Evolutionary conservation across 2,329 filamentous ascomycete genomes (phyloP).

Genomic region (Alternaria novae-zelandiae): DNA sequence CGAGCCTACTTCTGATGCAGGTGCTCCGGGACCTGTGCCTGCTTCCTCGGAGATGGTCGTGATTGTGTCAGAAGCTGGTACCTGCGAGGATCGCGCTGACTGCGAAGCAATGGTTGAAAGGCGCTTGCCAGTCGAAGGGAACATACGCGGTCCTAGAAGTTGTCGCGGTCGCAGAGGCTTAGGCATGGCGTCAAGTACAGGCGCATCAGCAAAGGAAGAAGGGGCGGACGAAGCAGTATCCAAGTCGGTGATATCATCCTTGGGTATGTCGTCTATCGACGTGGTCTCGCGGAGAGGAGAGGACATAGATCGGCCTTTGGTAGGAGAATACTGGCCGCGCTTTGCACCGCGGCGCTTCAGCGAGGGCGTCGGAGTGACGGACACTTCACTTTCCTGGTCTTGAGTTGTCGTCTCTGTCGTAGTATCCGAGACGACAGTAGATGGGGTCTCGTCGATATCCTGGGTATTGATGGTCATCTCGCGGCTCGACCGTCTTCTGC

Average conservation of each 20-base stretch:
- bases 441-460: conserved; percentile 28
- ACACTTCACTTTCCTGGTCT: conserved; percentile 24
- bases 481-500: conserved; percentile 36
- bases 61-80: conserved; percentile 32
- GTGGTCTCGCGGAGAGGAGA: conserved; percentile 35
- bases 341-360: conserved; percentile 49
- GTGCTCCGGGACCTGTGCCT: conserved; percentile 22
- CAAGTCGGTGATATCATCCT: conserved; percentile 28
- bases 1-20: conserved; percentile 39
- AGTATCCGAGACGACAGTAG: conserved; percentile 29
- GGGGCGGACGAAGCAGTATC: conserved; percentile 37
- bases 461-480: conserved; percentile 35
- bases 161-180: conserved; percentile 40
- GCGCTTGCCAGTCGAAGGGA: conserved; percentile 61
- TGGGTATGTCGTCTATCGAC: conserved; percentile 31
- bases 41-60: conserved; percentile 27
- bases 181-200: conserved; percentile 39
- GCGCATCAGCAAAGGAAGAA: conserved; percentile 47
- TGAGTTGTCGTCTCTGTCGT: conserved; percentile 21
- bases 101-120: conserved; percentile 65
- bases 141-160: conserved; percentile 52
- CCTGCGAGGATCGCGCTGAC: conserved; percentile 35
- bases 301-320: conserved; percentile 47
- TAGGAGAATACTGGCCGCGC: conserved; percentile 50
- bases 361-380: conserved; percentile 36